Evolutionary conservation across 352 stramenopile genomes (phyloP), one percentile per base, ranked within the genome.

Genomic region (Phytophthora syringae): DNA sequence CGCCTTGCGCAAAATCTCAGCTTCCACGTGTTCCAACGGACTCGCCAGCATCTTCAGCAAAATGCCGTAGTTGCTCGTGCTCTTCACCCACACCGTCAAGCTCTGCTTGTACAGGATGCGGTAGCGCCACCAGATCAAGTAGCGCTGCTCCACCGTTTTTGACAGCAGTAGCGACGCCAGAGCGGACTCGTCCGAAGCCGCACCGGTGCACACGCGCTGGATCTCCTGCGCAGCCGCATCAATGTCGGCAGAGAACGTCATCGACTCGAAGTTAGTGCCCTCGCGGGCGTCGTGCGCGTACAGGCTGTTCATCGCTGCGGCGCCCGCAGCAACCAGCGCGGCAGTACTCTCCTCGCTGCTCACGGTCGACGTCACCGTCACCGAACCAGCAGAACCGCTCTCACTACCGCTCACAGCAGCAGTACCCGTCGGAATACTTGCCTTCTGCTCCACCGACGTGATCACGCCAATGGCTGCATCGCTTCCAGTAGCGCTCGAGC

Each of bases 101-200:
- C 79, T 84, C 71, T 91, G 79, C 51, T 79, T 82, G 59, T 89
- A 79, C 37, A 93, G 60, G 34, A 84, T 63, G 44, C 47, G 51
- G 52, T 63, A 68, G n/a, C 60, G 60, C 54, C 54, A 60, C 30
- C 50, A 63, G 32, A 74, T 70, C 53, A 69, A 44, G 49, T 63
- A 69, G 43, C 53, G 65, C 59, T 74, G 40, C 24, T 74, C 65
- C 4, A 42, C 53, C 34, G 44, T 61, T 48, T 69, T 61, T 28
- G 52, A 59, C 47, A 64, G 24, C 27, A 69, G 43, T 39, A 68
- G 58, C 16, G 60, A 45, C 21, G 42, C 48, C 47, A 74, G 53
- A 9, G 53, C 65, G 21, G 51, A 21, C 53, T 74, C 65, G 47
- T 74, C 65, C 18, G 62, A 56, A 44, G 40, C 48, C 27, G 40